Percentiles rank a stretch among this genome's conserved stretches.
phyloP scores from a whole-genome alignment of 2,329 filamentous ascomycete species.

The Didymella sp. region DNA sequence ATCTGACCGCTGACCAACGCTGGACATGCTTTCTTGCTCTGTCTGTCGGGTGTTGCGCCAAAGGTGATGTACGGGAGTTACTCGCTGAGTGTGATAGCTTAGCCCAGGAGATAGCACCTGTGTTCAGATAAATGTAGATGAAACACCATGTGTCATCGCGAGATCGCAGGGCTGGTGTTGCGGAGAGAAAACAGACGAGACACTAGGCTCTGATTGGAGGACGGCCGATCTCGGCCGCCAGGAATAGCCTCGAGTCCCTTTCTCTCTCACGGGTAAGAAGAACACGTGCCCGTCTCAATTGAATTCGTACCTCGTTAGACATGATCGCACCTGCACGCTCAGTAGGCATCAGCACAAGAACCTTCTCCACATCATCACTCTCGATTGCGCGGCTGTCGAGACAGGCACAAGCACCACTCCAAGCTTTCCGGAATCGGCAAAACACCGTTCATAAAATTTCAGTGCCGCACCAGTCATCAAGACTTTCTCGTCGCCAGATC shows the following conservation, averaged over 20 bases:
- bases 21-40: too few relatives aligned
- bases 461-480: conserved; percentile 31
- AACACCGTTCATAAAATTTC: conserved; percentile 41
- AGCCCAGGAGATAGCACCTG: too few relatives aligned
- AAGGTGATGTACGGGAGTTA: too few relatives aligned
- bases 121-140: too few relatives aligned
- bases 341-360: conserved; percentile 26
- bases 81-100: too few relatives aligned
- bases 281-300: conserved; percentile 22
- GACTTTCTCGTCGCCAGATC: conserved; percentile 24
- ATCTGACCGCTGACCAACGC: too few relatives aligned
- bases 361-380: conserved; percentile 26
- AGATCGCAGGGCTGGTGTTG: too few relatives aligned
- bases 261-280: conserved; percentile 12
- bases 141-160: too few relatives aligned
- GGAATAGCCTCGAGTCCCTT: conserved; percentile 22
- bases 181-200: too few relatives aligned
- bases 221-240: conserved; percentile 31
- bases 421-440: conserved; percentile 42
- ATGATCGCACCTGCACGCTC: conserved; percentile 27
- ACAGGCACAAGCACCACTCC: conserved; percentile 26
- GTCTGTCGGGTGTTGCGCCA: too few relatives aligned
- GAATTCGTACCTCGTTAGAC: conserved; percentile 16
- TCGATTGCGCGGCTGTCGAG: conserved; percentile 20
- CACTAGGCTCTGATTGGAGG: conserved; percentile 28